Base-by-base conservation (phyloP, 2,329 filamentous ascomycete species). In the Knoxdaviesia proteae region DNA sequence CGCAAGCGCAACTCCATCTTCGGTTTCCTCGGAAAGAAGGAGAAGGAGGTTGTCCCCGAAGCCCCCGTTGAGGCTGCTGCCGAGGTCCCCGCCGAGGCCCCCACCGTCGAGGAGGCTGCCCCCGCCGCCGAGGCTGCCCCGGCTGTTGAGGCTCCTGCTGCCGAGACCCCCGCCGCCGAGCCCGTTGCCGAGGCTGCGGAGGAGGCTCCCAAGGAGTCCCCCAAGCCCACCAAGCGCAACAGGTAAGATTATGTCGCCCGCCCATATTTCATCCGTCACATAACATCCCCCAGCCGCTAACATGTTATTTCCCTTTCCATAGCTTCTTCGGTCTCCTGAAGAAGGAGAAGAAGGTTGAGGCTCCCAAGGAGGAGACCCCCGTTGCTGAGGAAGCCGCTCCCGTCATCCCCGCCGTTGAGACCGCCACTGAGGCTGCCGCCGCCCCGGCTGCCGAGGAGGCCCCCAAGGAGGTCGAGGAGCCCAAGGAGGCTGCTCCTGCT, bases 1-100 rank as follows among this genome's bases (percentile, higher is more conserved):
- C 69, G 70, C 54, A 79, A 80, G 71, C 74, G 75, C 42, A 61
- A 63, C 39, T 78, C 74, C 43, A 70, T 78, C 61, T 77, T 80
- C 52, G 69, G 68, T 51, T 64, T 77, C 48, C 56, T 67, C 6
- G 64, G 67, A 52, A 70, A 71, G 62, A 74, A 73, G 61, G 65
- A 68, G 45, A 57, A 57, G 52, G 63, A 61, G 49, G 61, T 64
- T 46, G 60, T 61, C 54, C 59, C 59, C 49, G 60, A 62, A 44
- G 61, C 55, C 44, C 34, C 45, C 41, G 54, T 51, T 47, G 34
- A 42, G n/a, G 40, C 45, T 36, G 45, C 46, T 35, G 51, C 52
- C 42, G 52, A 56, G 49, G 45, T 48, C 42, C 45, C 53, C 8
- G 54, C 50, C 32, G 42, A 32, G 9, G 45, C 41, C 37, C 40